Percentiles rank a stretch among this genome's conserved stretches.
phyloP scores from a whole-genome alignment of 2,329 filamentous ascomycete species.

The Cladosporium sp. region DNA sequence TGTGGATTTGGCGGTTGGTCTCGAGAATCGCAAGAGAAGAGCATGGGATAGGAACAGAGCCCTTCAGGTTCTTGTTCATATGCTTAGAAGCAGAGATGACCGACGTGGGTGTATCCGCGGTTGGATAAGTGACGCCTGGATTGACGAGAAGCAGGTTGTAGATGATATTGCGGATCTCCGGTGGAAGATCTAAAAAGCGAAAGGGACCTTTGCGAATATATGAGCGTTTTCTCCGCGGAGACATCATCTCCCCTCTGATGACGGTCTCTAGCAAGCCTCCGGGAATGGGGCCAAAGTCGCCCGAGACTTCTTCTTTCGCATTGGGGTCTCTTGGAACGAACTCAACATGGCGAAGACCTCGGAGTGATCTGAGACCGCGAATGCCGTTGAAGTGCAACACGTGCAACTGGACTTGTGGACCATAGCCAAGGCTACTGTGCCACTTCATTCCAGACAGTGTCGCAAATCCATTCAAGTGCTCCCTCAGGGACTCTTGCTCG shows the following conservation, averaged over 20 bases:
- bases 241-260: conserved; percentile 24
- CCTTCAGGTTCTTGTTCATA: neutral
- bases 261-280: conserved; percentile 26
- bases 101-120: conserved; percentile 1
- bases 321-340: neutral
- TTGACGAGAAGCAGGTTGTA: conserved; percentile 12
- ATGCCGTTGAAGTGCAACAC: conserved; percentile 20
- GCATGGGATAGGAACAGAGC: neutral
- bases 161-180: conserved; percentile 17
- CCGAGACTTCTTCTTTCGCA: conserved; percentile 9
- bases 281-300: conserved; percentile 20
- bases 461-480: neutral
- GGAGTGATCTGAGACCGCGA: conserved; percentile 17
- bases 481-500: neutral
- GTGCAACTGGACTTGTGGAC: conserved; percentile 17
- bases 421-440: neutral
- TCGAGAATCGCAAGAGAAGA: conserved; percentile 23
- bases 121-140: conserved; percentile 14
- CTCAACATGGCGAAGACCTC: conserved; percentile 4
- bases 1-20: conserved; percentile 42
- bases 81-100: neutral
- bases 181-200: conserved; percentile 15
- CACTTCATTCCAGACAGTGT: neutral
- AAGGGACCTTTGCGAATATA: neutral
- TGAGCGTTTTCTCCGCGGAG: neutral